Conservation (phyloP, 345 rosid species). For the Sisymbrium irio region DNA sequence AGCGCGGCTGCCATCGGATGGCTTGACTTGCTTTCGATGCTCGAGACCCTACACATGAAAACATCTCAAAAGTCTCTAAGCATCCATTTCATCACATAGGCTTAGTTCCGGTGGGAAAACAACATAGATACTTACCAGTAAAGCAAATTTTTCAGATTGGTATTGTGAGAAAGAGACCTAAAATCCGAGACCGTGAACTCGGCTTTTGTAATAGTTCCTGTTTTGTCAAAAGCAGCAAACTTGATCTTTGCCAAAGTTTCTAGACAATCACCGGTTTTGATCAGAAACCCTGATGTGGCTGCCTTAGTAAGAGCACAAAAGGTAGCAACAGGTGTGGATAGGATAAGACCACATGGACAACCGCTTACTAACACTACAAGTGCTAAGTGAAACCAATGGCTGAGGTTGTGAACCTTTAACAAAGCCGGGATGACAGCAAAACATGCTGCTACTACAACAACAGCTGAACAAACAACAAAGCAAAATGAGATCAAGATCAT, state of each 20-base stretch:
- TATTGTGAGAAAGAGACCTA: conserved; percentile 38
- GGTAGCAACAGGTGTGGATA: conserved; percentile 87
- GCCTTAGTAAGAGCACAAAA: conserved; percentile 87
- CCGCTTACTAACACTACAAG: conserved; percentile 81
- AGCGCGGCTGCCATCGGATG: conserved; percentile 89
- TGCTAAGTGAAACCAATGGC: conserved; percentile 69
- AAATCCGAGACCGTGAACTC: conserved; percentile 72
- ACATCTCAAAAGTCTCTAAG: neutral
- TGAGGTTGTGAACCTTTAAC: conserved; percentile 36
- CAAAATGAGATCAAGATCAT: neutral
- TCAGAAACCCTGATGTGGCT: conserved; percentile 69
- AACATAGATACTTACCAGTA: conserved; percentile 49
- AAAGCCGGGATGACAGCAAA: conserved; percentile 53
- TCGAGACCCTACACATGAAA: conserved; percentile 66
- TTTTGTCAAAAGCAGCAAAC: conserved; percentile 76
- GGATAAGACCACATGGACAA: conserved; percentile 85
- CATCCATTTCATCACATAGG: neutral
- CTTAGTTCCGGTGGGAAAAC: neutral
- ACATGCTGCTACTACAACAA: conserved; percentile 48
- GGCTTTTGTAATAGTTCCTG: conserved; percentile 83
- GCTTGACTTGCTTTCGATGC: conserved; percentile 86
- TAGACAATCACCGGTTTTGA: conserved; percentile 77
- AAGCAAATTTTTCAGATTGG: conserved; percentile 41
- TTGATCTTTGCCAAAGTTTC: conserved; percentile 68
- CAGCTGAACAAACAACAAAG: conserved; percentile 38